Evolutionary conservation across 768 basidiomycete genomes (phyloP).

Genomic region (Mycena floridula): DNA sequence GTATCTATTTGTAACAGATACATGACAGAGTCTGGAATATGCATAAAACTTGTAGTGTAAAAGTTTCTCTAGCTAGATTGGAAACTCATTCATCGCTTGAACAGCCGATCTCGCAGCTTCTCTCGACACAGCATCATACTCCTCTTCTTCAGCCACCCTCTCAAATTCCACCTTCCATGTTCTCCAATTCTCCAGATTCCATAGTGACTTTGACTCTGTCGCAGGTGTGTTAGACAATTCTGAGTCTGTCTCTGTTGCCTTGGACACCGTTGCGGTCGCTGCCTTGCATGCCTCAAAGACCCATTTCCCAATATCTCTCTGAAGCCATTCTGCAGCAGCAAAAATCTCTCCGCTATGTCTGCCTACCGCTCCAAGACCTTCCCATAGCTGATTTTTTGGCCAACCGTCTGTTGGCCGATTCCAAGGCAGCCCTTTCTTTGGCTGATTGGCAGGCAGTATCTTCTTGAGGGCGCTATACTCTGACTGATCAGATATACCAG

Average conservation of each 20-base stretch:
- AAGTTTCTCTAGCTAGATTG: no score
- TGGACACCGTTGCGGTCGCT: neutral
- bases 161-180: neutral
- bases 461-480: neutral
- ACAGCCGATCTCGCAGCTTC: neutral
- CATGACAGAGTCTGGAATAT: no score
- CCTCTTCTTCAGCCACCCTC: neutral
- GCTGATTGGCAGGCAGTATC: neutral
- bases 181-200: neutral
- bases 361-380: neutral
- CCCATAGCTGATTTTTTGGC: no score
- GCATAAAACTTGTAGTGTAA: no score
- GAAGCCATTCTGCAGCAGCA: neutral
- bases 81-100: neutral
- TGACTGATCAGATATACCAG: neutral
- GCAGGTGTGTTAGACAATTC: no score
- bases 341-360: neutral
- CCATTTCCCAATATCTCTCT: neutral
- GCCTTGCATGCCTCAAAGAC: neutral
- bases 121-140: neutral
- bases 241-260: no score
- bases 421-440: neutral
- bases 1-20: no score
- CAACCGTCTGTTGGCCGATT: no score
- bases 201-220: no score